Evolutionary conservation across 371 early-diverging fungal genomes (phyloP).

Genomic region (Mucor lusitanicus): DNA sequence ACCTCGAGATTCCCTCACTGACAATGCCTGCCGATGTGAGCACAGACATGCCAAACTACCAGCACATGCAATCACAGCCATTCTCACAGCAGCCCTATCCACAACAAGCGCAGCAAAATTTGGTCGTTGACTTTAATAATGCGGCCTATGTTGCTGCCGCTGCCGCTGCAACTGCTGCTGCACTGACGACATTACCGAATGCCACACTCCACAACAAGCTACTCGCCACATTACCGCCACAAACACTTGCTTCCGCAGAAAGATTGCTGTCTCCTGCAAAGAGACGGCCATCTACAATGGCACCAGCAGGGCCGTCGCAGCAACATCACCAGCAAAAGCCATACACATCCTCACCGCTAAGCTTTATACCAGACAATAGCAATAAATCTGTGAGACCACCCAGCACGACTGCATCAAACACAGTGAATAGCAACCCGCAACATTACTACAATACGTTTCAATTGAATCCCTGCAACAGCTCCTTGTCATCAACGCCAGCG

Average conservation of each 20-base stretch:
- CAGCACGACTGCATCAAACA: neutral
- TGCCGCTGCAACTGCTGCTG: slow-evolving; percentile 14
- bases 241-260: slow-evolving; percentile 42
- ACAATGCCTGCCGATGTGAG: neutral
- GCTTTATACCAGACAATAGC: neutral
- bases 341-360: neutral
- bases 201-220: slow-evolving; percentile 38
- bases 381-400: neutral
- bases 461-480: neutral
- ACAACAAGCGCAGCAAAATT: slow-evolving; percentile 4
- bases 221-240: slow-evolving; percentile 34
- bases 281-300: neutral
- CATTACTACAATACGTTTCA: slow-evolving; percentile 27
- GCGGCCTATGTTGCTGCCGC: slow-evolving; percentile 2
- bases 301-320: neutral
- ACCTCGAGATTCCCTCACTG: neutral
- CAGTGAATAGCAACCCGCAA: neutral
- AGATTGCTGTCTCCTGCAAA: slow-evolving; percentile 25
- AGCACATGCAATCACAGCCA: neutral
- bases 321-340: slow-evolving; percentile 1
- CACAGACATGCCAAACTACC: neutral
- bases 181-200: slow-evolving; percentile 20
- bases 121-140: slow-evolving; percentile 6
- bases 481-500: neutral
- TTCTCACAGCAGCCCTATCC: neutral